phyloP scores from a whole-genome alignment of 257 asterid genomes.

The Agastache rugosa region DNA sequence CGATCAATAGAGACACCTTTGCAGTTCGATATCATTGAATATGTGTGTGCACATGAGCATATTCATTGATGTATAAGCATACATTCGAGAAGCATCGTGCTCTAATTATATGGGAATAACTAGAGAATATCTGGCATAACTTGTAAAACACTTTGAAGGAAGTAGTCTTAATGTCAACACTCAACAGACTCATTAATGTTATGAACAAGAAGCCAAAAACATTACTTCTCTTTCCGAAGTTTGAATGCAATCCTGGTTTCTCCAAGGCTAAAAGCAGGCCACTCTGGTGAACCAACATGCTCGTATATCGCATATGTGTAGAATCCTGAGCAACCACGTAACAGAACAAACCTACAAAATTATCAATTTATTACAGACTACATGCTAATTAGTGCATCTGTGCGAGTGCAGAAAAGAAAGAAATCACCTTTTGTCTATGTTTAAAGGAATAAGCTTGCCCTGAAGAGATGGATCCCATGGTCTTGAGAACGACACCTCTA shows the following conservation, averaged over 20 bases:
- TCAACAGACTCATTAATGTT: not conserved
- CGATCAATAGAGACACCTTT: not conserved
- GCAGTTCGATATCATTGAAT: not conserved
- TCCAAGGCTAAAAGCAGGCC: slow-evolving; percentile 95
- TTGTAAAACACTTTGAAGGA: no score
- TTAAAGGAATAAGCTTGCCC: slow-evolving; percentile 68
- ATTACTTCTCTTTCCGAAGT: slow-evolving; percentile 85
- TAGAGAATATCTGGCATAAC: not conserved
- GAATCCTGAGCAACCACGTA: slow-evolving; percentile 86
- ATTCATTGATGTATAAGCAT: not conserved
- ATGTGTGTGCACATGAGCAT: not conserved
- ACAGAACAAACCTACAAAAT: slow-evolving; percentile 70
- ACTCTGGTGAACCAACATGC: slow-evolving; percentile 78
- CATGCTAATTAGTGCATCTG: not conserved
- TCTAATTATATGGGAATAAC: not conserved
- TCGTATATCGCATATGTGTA: slow-evolving; percentile 87
- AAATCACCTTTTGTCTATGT: slow-evolving; percentile 73
- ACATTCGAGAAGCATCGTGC: not conserved
- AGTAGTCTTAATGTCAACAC: no score
- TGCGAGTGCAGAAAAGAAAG: not conserved
- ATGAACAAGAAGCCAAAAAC: slow-evolving; percentile 11
- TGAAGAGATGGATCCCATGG: slow-evolving; percentile 70
- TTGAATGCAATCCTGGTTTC: slow-evolving; percentile 95
- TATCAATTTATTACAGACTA: slow-evolving; percentile 1
- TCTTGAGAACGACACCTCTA: slow-evolving; percentile 82